Evolutionary conservation across 2,329 filamentous ascomycete genomes (phyloP), one percentile per base, ranked within the genome.

Genomic region (Colletotrichum limetticola): DNA sequence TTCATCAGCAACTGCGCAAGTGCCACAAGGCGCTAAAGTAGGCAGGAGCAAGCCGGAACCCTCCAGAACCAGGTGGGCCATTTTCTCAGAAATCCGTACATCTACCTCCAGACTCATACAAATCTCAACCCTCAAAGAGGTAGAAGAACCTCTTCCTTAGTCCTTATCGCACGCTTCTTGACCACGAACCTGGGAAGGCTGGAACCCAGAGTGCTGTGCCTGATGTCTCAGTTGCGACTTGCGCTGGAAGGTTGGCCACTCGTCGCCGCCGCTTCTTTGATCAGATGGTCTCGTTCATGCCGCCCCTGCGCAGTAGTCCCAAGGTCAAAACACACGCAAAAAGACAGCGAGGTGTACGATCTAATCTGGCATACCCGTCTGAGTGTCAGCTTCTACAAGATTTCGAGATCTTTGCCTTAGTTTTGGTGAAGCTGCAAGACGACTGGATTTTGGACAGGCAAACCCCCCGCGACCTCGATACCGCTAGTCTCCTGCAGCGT

Each of bases 1-100:
- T 82, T 82, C 81, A 82, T 80, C 76, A 80, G 77, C 82, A 77
- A 79, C 79, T 79, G 74, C 67, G 60, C 68, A 59, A 70, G 26
- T 66, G 63, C 58, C 35, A 53, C 57, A 69, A 42, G 24, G 49
- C 67, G 63, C 68, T 63, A 68, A 72, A 64, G 37, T 32, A 74
- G 68, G 68, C 57, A 74, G 71, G 73, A 64, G 60, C 37, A 65
- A 59, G 69, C 49, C 68, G 76, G 82, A 84, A 84, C 79, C 80
- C 81, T 83, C 82, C 82, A 84, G 82, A 84, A 83, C 55, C 75
- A 71, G 73, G 71, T 72, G 71, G 71, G 60, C 30, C 30, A 28
- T 35, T 55, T 64, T 61, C 49, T 61, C 14, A 2, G 14, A 14
- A 68, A 24, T 61, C 57, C 14, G 56, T 70, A 73, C 71, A 8